These are phyloP conservation scores for Microcos paniculata DNA, from an alignment of 345 rosid species.

Conservation along the genomic window DNA sequence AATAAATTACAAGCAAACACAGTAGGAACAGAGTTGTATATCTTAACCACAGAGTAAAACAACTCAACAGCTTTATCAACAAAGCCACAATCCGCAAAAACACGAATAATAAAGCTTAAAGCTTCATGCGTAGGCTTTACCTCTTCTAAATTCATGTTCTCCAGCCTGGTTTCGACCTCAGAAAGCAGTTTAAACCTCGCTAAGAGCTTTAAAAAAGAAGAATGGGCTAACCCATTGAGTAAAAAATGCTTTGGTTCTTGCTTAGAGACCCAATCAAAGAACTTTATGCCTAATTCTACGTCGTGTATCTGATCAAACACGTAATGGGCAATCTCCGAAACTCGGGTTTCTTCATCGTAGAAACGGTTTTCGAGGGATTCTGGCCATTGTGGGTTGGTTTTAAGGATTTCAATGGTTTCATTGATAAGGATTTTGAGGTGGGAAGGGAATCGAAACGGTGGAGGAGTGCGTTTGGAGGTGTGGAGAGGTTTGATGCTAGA, in stretches of 20 bases:
- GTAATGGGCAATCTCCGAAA: constrained; percentile 55
- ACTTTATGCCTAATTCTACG: constrained; percentile 54
- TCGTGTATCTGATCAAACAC: constrained; percentile 69
- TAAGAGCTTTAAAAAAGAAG: constrained; percentile 74
- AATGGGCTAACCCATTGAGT: constrained; percentile 54
- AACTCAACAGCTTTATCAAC: constrained; percentile 54
- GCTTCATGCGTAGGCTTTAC: constrained; percentile 58
- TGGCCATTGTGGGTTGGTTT: constrained; percentile 46
- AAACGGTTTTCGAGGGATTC: constrained; percentile 42
- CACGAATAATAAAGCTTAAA: constrained; percentile 49
- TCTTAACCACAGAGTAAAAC: constrained; percentile 34
- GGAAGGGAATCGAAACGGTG: constrained; percentile 35
- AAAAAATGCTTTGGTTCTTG: constrained; percentile 25
- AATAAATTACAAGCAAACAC: constrained; percentile 67
- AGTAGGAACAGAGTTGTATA: constrained; percentile 44
- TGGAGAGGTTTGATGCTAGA: constrained; percentile 67
- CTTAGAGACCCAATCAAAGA: constrained; percentile 55
- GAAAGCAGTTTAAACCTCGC: constrained; percentile 49
- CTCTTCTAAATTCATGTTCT: constrained; percentile 39
- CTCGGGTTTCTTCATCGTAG: constrained; percentile 30
- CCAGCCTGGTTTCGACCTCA: constrained; percentile 47
- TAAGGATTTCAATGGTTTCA: constrained; percentile 56
- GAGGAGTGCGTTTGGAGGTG: constrained; percentile 16
- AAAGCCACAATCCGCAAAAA: constrained; percentile 52
- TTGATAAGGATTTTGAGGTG: constrained; percentile 39